Evolutionary conservation across 192 early-diverging fungal species (phyloP).

Genomic region (Nowakowskiella sp.): DNA sequence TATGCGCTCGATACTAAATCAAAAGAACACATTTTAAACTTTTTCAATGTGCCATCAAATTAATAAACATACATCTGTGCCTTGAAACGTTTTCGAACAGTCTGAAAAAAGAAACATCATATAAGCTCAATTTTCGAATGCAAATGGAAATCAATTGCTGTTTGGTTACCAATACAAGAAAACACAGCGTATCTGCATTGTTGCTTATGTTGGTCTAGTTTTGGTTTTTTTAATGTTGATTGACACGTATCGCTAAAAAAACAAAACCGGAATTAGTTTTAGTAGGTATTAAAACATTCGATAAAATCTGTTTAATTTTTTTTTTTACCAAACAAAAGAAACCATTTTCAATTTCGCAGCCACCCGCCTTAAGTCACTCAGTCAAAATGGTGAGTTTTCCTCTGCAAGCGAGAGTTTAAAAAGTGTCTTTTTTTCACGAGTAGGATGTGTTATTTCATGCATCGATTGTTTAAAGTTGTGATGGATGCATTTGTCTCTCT

Average conservation of each 20-base stretch:
- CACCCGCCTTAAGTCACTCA: no score
- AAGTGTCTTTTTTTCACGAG: no score
- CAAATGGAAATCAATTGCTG: no score
- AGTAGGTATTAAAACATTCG: background rate
- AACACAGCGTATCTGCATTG: conserved; percentile 81
- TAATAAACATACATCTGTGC: conserved; percentile 33
- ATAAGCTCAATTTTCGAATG: no score
- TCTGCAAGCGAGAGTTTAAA: no score
- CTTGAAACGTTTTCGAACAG: conserved; percentile 76
- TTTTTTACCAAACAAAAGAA: background rate
- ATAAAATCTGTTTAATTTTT: background rate
- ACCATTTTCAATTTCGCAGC: no score
- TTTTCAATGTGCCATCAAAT: background rate
- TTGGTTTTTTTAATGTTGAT: conserved; percentile 90
- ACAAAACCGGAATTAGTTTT: no score
- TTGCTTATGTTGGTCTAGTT: conserved; percentile 72
- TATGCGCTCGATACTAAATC: conserved; percentile 66
- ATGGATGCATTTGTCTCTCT: no score
- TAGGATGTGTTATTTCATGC: no score
- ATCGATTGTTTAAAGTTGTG: no score
- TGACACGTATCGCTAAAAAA: conserved; percentile 41
- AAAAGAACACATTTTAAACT: background rate
- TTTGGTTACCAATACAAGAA: conserved; percentile 57
- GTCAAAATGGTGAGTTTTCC: no score
- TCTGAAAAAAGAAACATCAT: no score